Evolutionary conservation across 1,284 basidiomycete genomes (phyloP).

Genomic region (Phellopilus nigrolimitatus): DNA sequence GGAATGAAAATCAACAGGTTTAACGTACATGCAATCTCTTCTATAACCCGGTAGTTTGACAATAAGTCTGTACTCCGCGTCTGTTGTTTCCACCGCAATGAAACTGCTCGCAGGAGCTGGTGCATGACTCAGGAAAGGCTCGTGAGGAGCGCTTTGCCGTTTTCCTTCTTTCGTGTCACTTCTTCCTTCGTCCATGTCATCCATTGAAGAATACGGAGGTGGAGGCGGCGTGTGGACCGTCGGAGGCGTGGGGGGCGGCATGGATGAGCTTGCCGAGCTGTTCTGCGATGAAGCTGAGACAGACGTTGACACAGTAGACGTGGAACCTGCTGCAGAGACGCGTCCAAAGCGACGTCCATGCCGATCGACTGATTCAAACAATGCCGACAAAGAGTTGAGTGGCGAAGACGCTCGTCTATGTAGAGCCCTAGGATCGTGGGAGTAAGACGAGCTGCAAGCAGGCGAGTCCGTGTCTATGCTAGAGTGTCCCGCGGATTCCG

Average conservation of each 20-base stretch:
- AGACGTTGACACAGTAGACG: constrained; percentile 12
- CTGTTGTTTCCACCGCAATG: constrained; percentile 65
- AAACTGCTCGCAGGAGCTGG: constrained; percentile 54
- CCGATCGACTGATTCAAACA: constrained; percentile 15
- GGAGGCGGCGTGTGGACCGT: constrained; percentile 47
- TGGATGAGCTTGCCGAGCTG: constrained; percentile 17
- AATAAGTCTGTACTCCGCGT: constrained; percentile 54
- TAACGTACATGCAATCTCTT: constrained; percentile 58
- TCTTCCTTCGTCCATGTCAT: constrained; percentile 7
- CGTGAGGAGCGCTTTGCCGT: constrained; percentile 37
- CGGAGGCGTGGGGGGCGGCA: constrained; percentile 51
- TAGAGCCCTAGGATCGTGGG: not conserved
- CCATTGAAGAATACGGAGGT: constrained; percentile 1
- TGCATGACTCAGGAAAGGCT: constrained; percentile 54
- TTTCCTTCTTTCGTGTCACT: constrained; percentile 20
- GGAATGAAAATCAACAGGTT: not conserved
- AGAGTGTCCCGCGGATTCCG: not conserved
- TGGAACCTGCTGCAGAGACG: constrained; percentile 11
- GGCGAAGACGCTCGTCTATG: constrained; percentile 7
- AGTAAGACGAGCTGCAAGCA: not conserved
- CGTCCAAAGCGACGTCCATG: constrained; percentile 8
- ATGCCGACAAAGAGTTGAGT: not conserved
- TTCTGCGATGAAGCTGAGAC: constrained; percentile 19
- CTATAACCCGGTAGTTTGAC: constrained; percentile 68
- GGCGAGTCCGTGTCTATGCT: not conserved